phyloP scores from a whole-genome alignment of 202 grass and related monocot genomes.

The Alloteropsis angusta region DNA sequence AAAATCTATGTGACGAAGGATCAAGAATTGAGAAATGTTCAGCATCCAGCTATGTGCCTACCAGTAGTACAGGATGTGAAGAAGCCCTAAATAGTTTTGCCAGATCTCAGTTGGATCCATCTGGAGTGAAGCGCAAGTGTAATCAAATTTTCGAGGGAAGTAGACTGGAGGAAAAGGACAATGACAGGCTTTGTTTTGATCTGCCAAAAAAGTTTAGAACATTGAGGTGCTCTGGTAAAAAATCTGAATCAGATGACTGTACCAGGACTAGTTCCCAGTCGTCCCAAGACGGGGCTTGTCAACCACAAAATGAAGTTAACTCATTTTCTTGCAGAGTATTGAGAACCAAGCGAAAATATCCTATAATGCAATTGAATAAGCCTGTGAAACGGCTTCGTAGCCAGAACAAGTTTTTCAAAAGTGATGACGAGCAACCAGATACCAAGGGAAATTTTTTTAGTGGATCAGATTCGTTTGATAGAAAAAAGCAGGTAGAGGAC shows the following conservation, averaged over 20 bases:
- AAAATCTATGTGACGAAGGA: conserved; percentile 56
- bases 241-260: conserved; percentile 29
- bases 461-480: conserved; percentile 18
- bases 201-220: conserved; percentile 25
- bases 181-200: conserved; percentile 19
- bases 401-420: conserved; percentile 25
- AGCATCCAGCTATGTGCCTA: conserved; percentile 56
- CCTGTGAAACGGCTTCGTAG: conserved; percentile 27
- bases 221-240: conserved; percentile 15
- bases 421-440: conserved; percentile 21
- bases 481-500: conserved; percentile 22
- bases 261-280: conserved; percentile 25
- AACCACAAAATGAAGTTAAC: conserved; percentile 11
- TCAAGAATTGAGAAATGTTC: conserved; percentile 75
- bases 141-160: conserved; percentile 30
- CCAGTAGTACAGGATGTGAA: conserved; percentile 33
- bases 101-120: conserved; percentile 34
- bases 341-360: conserved; percentile 44
- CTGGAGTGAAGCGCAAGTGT: conserved; percentile 36
- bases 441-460: conserved; percentile 10
- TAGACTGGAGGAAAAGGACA: conserved; percentile 21
- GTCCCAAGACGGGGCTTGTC: conserved; percentile 23
- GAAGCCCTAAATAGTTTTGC: conserved; percentile 19
- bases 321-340: conserved; percentile 29
- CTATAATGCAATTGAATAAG: conserved; percentile 36